Evolutionary conservation across 2,329 filamentous ascomycete species (phyloP).

Genomic region (Trichoderma sp.): DNA sequence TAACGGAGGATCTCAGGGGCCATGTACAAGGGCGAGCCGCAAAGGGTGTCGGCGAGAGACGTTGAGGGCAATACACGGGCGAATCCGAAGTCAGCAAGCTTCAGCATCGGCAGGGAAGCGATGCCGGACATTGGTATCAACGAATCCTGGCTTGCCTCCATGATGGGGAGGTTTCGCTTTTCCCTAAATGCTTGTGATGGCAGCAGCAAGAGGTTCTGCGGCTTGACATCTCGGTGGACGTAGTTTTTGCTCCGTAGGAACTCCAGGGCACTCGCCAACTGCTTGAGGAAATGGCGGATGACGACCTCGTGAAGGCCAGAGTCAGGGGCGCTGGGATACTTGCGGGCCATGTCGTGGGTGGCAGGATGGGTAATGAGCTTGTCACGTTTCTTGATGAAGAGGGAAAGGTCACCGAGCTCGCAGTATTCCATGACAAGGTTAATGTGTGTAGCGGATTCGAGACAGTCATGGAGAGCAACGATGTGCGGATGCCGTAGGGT

Average conservation of each 20-base stretch:
- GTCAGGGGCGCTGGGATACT: slow-evolving; percentile 79
- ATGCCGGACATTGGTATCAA: slow-evolving; percentile 78
- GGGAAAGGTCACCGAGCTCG: slow-evolving; percentile 86
- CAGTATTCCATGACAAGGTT: slow-evolving; percentile 99
- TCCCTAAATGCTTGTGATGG: slow-evolving; percentile 72
- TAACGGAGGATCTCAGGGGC: slow-evolving; percentile 96
- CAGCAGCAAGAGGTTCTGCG: slow-evolving; percentile 88
- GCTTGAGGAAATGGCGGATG: slow-evolving; percentile 91
- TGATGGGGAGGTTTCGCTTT: slow-evolving; percentile 55
- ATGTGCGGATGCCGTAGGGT: slow-evolving; percentile 94
- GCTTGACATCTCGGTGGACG: slow-evolving; percentile 96
- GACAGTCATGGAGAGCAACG: slow-evolving; percentile 90
- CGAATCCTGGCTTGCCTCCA: slow-evolving; percentile 74
- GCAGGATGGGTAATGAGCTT: slow-evolving; percentile 75
- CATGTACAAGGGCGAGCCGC: slow-evolving; percentile 97
- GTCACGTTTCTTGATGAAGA: slow-evolving; percentile 93
- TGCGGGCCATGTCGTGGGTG: slow-evolving; percentile 85
- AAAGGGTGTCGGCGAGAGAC: slow-evolving; percentile 90
- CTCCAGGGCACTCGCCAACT: slow-evolving; percentile 85
- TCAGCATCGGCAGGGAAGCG: slow-evolving; percentile 86
- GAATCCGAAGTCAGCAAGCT: slow-evolving; percentile 98
- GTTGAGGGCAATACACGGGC: slow-evolving; percentile 87
- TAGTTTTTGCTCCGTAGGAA: slow-evolving; percentile 83
- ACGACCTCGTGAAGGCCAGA: slow-evolving; percentile 97
- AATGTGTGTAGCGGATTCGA: slow-evolving; percentile 83